Evolutionary conservation across 495 filamentous ascomycete species (phyloP), one percentile per base, ranked within the genome.

Genomic region (Talaromyces borbonicus): DNA sequence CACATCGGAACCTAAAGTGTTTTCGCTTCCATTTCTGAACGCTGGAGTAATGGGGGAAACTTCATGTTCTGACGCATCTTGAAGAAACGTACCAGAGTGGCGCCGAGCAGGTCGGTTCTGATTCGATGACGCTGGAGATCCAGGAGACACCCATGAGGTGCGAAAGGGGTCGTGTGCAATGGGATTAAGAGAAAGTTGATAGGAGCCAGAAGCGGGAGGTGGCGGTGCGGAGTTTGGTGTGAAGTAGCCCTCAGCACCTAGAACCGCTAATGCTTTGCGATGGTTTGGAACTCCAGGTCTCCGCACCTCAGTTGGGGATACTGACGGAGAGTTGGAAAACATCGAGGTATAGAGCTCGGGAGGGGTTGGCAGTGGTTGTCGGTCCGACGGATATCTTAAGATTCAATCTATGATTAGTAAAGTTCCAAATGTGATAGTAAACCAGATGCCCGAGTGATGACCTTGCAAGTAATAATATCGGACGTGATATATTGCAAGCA

Each of bases 1-100:
- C 22, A 84, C 86, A 46, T 87, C 85, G 55, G 76, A 84, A 39
- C 69, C 71, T 30, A 69, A 68, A 0, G 73, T 78, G 43, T 78
- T 71, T 22, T 77, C 72, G 24, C 77, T 78, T 14, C 77, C 73
- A 11, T 83, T 76, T 12, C 87, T 79, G 48, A 86, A 77, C 19
- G 62, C 50, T 68, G 79, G 14, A 76, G 84, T 46, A 73, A 87
- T 54, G 75, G 68, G 67, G 74, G 87, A 64, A 20, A 50, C 51
- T 57, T 74, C 64, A 22, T 63, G 61, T 40, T 71, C 64, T 6
- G 64, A 65, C 24, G 54, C 53, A 19, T 72, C 66, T 32, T 72
- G 60, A 45, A 67, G 68, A 45, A 72, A 72, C 7, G 61, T 72
- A 8, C 60, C 58, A 5, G 55, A 57, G 44, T 48, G 46, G 48